These are phyloP conservation scores for Medicago lupulina DNA, from an alignment of 306 rosid species.

Conservation along the genomic window DNA sequence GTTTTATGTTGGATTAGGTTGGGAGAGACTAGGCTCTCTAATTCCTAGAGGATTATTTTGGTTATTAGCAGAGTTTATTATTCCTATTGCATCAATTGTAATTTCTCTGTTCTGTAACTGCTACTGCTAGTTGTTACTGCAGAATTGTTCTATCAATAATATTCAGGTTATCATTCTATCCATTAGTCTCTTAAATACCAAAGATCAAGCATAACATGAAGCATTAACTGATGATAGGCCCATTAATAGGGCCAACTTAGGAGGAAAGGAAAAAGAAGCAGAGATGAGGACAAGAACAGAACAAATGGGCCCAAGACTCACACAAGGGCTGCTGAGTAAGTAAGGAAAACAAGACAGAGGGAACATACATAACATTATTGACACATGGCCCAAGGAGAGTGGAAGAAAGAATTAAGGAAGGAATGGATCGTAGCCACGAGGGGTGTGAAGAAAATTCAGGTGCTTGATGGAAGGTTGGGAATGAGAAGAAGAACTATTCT, in stretches of 20 bases:
- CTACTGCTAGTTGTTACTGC: no score
- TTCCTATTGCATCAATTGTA: no score
- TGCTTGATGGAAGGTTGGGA: background rate
- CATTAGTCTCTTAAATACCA: no score
- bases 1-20: no score
- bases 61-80: no score
- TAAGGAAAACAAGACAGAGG: background rate
- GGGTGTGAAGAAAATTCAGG: background rate
- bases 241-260: background rate
- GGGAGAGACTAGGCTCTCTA: no score
- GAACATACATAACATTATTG: background rate
- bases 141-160: no score
- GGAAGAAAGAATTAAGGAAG: background rate
- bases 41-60: no score
- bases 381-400: constrained; percentile 4
- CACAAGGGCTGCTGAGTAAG: background rate
- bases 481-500: background rate
- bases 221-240: background rate
- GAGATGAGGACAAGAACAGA: background rate
- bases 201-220: no score
- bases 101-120: no score
- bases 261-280: background rate
- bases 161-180: no score
- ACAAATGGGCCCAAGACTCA: background rate
- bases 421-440: background rate